Conservation (phyloP, 192 early-diverging fungal species). For the Cetraspora pellucida region DNA sequence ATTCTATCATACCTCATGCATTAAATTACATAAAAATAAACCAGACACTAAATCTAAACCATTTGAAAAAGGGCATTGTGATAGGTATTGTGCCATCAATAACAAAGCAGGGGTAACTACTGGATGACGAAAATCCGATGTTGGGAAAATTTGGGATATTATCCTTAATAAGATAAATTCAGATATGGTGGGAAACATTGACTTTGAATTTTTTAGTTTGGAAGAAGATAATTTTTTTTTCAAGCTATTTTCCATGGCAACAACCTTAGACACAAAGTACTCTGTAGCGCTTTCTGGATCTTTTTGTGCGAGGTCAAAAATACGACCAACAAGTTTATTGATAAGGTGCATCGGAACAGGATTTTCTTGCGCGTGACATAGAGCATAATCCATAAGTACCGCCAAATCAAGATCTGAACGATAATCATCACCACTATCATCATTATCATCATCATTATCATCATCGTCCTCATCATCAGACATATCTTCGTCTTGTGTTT, state of each 20-base stretch:
- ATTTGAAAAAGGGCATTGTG: conserved; percentile 60
- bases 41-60: conserved; percentile 71
- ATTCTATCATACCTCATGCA: conserved; percentile 60
- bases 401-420: conserved; percentile 38
- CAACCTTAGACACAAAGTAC: conserved; percentile 55
- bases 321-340: conserved; percentile 61
- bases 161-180: conserved; percentile 70
- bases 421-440: conserved; percentile 43
- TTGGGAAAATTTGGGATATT: conserved; percentile 80
- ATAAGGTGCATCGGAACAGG: conserved; percentile 51
- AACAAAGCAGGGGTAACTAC: conserved; percentile 85
- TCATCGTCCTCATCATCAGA: conserved; percentile 43
- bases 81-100: conserved; percentile 77
- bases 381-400: conserved; percentile 72
- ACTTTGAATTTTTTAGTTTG: conserved; percentile 20
- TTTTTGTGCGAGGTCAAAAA: conserved; percentile 66
- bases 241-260: conserved; percentile 57
- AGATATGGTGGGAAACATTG: conserved; percentile 53
- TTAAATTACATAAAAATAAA: conserved; percentile 73
- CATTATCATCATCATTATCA: conserved; percentile 47
- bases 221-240: conserved; percentile 24
- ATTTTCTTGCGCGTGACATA: conserved; percentile 62
- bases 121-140: conserved; percentile 89
- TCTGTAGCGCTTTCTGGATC: conserved; percentile 61
- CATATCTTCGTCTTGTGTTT: conserved; percentile 34